phyloP scores from a whole-genome alignment of 2,329 filamentous ascomycete genomes.

The Pseudogymnoascus sp. region DNA sequence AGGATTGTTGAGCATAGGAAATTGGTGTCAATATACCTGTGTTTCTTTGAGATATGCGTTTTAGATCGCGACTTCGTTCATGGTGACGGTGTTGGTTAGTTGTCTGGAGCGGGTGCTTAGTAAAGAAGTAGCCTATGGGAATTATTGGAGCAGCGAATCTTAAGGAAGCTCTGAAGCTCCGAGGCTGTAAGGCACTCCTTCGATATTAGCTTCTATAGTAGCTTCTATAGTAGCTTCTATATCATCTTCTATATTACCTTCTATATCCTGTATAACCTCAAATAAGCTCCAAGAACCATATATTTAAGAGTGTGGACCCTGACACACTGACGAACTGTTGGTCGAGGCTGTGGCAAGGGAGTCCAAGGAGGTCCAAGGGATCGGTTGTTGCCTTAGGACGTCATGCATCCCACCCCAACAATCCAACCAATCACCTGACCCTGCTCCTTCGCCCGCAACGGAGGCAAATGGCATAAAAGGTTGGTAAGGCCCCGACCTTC shows the following conservation, averaged over 20 bases:
- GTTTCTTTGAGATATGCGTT: not conserved
- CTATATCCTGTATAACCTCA: not conserved
- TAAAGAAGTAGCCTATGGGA: not conserved
- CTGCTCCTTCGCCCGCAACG: not conserved
- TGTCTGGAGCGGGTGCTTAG: not conserved
- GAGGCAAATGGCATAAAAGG: slow-evolving; percentile 12
- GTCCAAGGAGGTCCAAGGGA: no score
- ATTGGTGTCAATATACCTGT: slow-evolving; percentile 1
- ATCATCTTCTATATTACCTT: no score
- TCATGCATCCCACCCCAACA: not conserved
- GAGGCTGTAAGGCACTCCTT: no score
- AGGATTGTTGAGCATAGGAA: not conserved
- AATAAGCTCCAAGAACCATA: not conserved
- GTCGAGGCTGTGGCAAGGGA: slow-evolving; percentile 4
- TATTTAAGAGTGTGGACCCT: slow-evolving; percentile 7
- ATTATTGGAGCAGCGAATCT: not conserved
- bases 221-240: no score
- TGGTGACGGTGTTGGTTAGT: not conserved
- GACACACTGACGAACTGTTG: not conserved
- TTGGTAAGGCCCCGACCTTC: slow-evolving; percentile 9
- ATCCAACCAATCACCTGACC: not conserved
- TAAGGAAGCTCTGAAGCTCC: no score
- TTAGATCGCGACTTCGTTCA: not conserved
- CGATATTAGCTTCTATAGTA: no score
- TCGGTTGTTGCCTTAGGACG: slow-evolving; percentile 7